A percentile compares a stretch with the other conserved stretches of the same genome.
Evolutionary conservation across 2,329 filamentous ascomycete genomes (phyloP).

Genomic region (Nannizziopsis arthrosporioides): DNA sequence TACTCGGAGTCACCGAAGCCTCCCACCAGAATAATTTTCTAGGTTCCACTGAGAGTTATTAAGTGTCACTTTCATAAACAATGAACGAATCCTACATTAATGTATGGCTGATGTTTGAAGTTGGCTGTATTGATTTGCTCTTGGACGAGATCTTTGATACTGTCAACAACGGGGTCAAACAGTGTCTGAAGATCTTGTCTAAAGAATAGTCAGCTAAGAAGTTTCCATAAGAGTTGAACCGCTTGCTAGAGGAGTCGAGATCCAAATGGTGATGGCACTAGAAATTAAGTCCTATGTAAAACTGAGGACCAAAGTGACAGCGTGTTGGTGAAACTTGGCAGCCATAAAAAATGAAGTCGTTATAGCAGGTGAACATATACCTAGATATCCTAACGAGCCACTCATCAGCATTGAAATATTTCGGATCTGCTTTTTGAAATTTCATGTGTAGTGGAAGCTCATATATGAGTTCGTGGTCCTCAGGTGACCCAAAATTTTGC

Average conservation of each 20-base stretch:
- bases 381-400: constrained; percentile 6
- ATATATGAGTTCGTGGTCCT: constrained; percentile 9
- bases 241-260: background rate
- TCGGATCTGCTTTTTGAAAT: background rate
- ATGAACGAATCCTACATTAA: constrained; percentile 10
- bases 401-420: constrained; percentile 12
- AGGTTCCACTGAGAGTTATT: background rate
- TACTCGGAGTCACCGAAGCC: constrained; percentile 15
- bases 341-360: too few species aligned
- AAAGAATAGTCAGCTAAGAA: background rate
- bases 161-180: constrained; percentile 13
- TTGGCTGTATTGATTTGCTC: constrained; percentile 11
- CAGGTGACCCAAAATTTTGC: constrained; percentile 19
- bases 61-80: too few species aligned
- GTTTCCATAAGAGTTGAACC: too few species aligned
- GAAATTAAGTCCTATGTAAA: too few species aligned
- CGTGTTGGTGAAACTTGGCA: too few species aligned
- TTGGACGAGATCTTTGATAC: constrained; percentile 8
- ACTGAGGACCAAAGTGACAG: too few species aligned
- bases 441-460: constrained; percentile 17
- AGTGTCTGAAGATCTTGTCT: constrained; percentile 9
- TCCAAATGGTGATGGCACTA: background rate
- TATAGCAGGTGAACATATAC: background rate
- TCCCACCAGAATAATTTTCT: constrained; percentile 15
- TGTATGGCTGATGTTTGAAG: constrained; percentile 4